Percentiles rank a stretch among this genome's conserved stretches.
phyloP scores from a whole-genome alignment of 768 basidiomycete species.

The Auriscalpium microsporum region DNA sequence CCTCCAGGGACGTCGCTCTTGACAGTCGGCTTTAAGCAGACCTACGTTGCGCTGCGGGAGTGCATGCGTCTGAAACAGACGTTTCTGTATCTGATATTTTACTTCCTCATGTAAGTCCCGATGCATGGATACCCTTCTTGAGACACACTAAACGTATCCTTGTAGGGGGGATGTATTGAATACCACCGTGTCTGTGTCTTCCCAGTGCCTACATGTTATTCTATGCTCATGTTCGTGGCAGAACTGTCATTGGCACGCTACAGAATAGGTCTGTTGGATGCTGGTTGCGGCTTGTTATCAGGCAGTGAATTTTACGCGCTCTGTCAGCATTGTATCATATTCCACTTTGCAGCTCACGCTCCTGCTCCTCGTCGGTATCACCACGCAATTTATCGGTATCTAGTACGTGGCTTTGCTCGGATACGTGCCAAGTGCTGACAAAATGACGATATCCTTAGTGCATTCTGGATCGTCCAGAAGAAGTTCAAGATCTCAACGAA shows the following conservation, averaged over 20 bases:
- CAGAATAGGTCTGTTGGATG: slow-evolving; percentile 48
- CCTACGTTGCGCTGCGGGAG: slow-evolving; percentile 51
- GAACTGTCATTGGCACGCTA: slow-evolving; percentile 62
- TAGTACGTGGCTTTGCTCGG: slow-evolving; percentile 36
- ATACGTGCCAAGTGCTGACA: not conserved
- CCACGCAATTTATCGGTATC: slow-evolving; percentile 56
- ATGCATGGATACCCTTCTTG: not conserved
- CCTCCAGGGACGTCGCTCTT: slow-evolving; percentile 47
- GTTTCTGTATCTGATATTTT: slow-evolving; percentile 65
- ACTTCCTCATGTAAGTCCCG: slow-evolving; percentile 58
- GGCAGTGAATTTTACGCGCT: not conserved
- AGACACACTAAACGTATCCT: not conserved
- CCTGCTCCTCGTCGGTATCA: slow-evolving; percentile 57
- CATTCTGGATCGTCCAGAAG: slow-evolving; percentile 66
- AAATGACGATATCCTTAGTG: slow-evolving; percentile 25
- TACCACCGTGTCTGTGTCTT: slow-evolving; percentile 53
- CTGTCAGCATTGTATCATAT: slow-evolving; percentile 52
- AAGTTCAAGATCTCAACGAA: slow-evolving; percentile 56
- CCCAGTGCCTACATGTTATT: not conserved
- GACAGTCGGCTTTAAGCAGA: slow-evolving; percentile 63
- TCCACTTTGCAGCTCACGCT: slow-evolving; percentile 65
- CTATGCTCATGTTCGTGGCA: slow-evolving; percentile 18
- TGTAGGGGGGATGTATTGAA: slow-evolving; percentile 67
- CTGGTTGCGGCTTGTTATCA: not conserved
- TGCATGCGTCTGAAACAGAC: slow-evolving; percentile 65